phyloP scores from a whole-genome alignment of 345 rosid species.

The Angophora floribunda region DNA sequence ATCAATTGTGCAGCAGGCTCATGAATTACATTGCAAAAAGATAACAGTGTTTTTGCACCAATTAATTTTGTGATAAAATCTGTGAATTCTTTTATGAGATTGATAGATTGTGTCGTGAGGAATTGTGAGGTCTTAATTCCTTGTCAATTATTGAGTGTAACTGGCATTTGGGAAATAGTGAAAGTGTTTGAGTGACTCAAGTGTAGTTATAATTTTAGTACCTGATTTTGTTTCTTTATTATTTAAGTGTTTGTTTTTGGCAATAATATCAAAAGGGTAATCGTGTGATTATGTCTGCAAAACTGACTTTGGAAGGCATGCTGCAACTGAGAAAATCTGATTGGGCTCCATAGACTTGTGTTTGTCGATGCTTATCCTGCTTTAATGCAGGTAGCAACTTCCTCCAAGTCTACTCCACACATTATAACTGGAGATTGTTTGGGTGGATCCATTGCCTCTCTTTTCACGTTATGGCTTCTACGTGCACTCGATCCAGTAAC shows the following conservation, averaged over 20 bases:
- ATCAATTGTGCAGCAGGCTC: neutral
- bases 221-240: neutral
- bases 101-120: neutral
- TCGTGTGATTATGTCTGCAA: neutral
- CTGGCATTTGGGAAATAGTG: neutral
- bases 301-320: neutral
- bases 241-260: neutral
- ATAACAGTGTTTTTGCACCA: neutral
- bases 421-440: slow-evolving; percentile 49
- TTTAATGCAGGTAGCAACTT: neutral
- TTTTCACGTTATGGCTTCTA: slow-evolving; percentile 57
- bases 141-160: neutral
- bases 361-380: neutral
- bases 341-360: neutral
- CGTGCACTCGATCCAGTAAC: slow-evolving; percentile 5
- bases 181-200: neutral
- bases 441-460: slow-evolving; percentile 69
- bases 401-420: neutral
- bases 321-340: neutral
- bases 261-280: neutral
- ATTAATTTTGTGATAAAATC: neutral
- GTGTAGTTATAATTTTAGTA: neutral
- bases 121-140: neutral
- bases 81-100: neutral
- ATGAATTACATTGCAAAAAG: neutral